Evolutionary conservation across 352 stramenopile genomes (phyloP), one percentile per base, ranked within the genome.

Genomic region (Blastocystis hominis): DNA sequence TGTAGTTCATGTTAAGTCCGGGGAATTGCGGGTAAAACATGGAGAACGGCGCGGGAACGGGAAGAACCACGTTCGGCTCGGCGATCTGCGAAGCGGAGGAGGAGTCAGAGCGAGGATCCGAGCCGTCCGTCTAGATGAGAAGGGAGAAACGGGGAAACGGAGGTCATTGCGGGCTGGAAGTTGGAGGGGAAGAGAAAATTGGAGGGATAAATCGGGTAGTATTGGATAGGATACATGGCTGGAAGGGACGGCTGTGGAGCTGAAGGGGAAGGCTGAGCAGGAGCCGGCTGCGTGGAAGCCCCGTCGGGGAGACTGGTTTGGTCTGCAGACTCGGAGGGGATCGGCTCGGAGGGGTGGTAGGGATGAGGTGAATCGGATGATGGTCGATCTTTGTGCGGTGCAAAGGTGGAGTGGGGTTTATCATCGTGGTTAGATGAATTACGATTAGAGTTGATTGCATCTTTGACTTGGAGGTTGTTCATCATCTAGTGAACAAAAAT

Each of bases 381-480:
- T n/a, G 50, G n/a, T 13, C 13, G 10, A 20, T 59, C 50, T 20
- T 59, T 59, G 13, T 59, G 50, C 13, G 50, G 50, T 1, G 50
- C n/a, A 2, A n/a, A 13, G n/a, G 50, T 13, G 50, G 13, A 59
- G 50, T 59, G 13, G 50, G n/a, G 50, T n/a, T 20, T 59, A 59
- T 20, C 2, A n/a, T 20, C 50, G 13, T 13, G n/a, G n/a, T 20
- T 13, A 59, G 30, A 24, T 59, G 66, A 77, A 20, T 77, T n/a
- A 24, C 24, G 34, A 40, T 66, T 15, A 15, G 56, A 36, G 30
- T 24, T 84, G 17, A 66, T 84, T 38, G 72, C 72, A 64, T 66
- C 54, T n/a, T 84, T 63, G 1, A 84, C 72, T 53, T 84, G 72
- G 36, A 84, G 56, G 17, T 30, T n/a, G 47, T 84, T 64, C 17